These are phyloP conservation scores for Cicer bijugum DNA, from an alignment of 306 rosid species.

Conservation along the genomic window DNA sequence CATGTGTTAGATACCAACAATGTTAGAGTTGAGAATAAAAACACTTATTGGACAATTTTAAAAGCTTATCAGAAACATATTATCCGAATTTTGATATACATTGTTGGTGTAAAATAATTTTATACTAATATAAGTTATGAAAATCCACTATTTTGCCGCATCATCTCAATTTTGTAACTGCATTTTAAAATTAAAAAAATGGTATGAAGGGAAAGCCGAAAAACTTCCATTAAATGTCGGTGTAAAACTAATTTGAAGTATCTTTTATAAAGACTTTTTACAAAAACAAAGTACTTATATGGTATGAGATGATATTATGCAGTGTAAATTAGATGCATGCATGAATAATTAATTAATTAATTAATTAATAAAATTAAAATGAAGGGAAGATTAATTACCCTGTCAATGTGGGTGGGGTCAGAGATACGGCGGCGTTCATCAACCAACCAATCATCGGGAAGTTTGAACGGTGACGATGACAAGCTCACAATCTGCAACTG, in stretches of 20 bases:
- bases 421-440: slow-evolving; percentile 50
- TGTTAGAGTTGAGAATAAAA: neutral
- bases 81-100: neutral
- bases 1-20: neutral
- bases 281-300: neutral
- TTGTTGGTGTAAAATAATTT: no score
- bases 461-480: slow-evolving; percentile 31
- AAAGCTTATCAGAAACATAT: neutral
- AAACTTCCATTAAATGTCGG: no score
- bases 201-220: no score
- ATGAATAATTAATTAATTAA: neutral
- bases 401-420: slow-evolving; percentile 43
- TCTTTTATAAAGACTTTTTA: no score
- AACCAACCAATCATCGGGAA: slow-evolving; percentile 62
- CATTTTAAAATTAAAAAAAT: no score
- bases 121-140: no score
- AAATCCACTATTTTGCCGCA: neutral
- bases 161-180: no score
- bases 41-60: neutral
- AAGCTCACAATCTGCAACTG: no score
- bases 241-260: no score
- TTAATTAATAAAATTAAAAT: neutral
- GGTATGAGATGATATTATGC: neutral
- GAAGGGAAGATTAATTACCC: slow-evolving; percentile 35
- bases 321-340: slow-evolving; percentile 34